phyloP scores from a whole-genome alignment of 139 green algal species.

The Zygnema circumcarinatum region DNA sequence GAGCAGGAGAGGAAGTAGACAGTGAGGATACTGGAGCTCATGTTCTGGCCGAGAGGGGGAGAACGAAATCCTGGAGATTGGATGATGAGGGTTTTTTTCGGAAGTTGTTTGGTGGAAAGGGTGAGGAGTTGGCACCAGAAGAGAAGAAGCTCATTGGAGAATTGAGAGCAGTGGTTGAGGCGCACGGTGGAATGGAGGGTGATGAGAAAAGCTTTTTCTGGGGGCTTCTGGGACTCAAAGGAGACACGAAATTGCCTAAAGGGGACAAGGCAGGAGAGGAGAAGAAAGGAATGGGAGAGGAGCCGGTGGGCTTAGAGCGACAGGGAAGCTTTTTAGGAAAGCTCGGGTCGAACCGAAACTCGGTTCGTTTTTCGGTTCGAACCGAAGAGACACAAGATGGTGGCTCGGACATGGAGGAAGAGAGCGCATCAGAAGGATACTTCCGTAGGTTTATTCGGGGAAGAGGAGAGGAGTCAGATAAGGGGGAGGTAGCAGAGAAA shows the following conservation, averaged over 20 bases:
- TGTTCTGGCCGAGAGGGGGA: not conserved
- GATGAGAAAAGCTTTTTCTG: conserved; percentile 44
- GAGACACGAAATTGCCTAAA: conserved; percentile 4
- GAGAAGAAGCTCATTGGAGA: not conserved
- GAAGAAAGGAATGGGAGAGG: not conserved
- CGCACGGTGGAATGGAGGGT: not conserved
- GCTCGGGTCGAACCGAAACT: no score
- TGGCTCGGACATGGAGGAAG: not conserved
- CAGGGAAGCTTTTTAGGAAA: conserved; percentile 1
- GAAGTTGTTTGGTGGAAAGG: not conserved
- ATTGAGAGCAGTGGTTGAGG: not conserved
- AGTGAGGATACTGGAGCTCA: not conserved
- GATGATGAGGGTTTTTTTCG: conserved; percentile 30
- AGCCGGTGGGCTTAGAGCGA: not conserved
- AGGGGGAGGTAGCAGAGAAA: not conserved
- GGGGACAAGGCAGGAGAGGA: conserved; percentile 13
- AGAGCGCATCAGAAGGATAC: not conserved
- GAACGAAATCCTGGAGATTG: not conserved
- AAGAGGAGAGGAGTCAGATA: not conserved
- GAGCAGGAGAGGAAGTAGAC: not conserved
- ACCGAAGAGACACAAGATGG: not conserved
- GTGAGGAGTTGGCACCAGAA: not conserved
- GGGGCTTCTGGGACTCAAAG: conserved; percentile 24
- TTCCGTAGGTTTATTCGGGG: not conserved
- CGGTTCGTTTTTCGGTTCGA: not conserved